Base-by-base conservation (phyloP, 2,329 filamentous ascomycete genomes). In the Alternaria longipes region DNA sequence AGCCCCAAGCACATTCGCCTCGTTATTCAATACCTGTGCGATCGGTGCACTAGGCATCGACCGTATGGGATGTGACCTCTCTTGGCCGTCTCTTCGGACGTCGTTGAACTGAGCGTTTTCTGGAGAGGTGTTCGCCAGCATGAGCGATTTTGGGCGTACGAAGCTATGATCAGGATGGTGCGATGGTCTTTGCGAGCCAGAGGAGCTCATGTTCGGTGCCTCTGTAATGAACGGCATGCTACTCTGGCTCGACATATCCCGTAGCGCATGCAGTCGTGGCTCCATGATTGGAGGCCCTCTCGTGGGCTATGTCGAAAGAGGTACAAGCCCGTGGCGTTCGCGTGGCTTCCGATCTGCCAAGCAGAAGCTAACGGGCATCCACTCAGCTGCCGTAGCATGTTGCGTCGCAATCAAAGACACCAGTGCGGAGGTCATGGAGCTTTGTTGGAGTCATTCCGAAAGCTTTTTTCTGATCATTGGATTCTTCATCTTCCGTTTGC, bases 1-100 rank as follows among this genome's bases (percentile, higher is more conserved):
- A 3, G 28, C 44, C 14, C 44, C 55, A 5, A 64, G 64, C 24
- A 65, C 51, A 16, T 62, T 56, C 3, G 41, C 56, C 16, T 74
- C 72, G 32, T 74, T 62, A 54, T 79, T 78, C 38, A 77, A 56
- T 3, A 79, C 76, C 54, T 73, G 73, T 32, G 75, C 75, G 41
- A 80, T 71, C 1, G 78, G 78, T 4, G 74, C 76, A 42, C 71
- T 63, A 8, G 77, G 57, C 46, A 69, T 65, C 22, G 64, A 56
- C 22, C 62, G 47, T 26, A 45, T 45, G 20, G 57, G 44, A 34
- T 47, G 55, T 16, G n/a, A 30, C 22, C 53, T 56, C 32, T 52
- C 44, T 12, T 54, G 47, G 36, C 32, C 24, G 32, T 66, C 32
- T 40, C 22, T 36, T 40, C 55, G 36, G 54, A 60, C 28, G 8